phyloP scores from a whole-genome alignment of 2,329 filamentous ascomycete species.

The Microcera coccophila region DNA sequence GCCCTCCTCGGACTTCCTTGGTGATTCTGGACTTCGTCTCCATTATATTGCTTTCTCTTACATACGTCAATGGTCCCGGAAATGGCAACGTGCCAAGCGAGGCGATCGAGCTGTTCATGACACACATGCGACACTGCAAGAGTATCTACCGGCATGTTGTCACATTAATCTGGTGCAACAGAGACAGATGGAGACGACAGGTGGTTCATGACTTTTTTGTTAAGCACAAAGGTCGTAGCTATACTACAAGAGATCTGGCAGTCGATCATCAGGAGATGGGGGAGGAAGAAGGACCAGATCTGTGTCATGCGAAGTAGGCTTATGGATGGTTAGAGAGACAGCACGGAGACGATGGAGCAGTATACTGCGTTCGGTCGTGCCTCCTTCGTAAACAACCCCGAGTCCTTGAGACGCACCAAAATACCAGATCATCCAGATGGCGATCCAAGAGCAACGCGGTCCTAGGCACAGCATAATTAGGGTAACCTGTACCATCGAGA shows the following conservation, averaged over 20 bases:
- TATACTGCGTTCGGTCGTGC: constrained; percentile 8
- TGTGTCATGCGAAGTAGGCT: not conserved
- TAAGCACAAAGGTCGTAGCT: not conserved
- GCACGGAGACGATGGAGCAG: constrained; percentile 1
- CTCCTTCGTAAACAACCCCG: not conserved
- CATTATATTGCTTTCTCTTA: not conserved
- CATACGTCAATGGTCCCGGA: not conserved
- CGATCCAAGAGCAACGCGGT: not conserved
- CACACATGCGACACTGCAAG: constrained; percentile 11
- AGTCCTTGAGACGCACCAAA: not conserved
- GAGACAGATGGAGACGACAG: not conserved
- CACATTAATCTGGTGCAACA: constrained; percentile 1
- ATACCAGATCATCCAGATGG: not conserved
- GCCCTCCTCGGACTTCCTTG: not conserved
- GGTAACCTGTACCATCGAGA: no score
- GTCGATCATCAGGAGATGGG: not conserved
- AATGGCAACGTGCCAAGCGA: constrained; percentile 6
- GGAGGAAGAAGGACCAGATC: not conserved
- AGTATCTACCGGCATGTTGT: constrained; percentile 10
- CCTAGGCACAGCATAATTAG: not conserved
- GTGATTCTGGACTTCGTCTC: not conserved
- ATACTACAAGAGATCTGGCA: not conserved
- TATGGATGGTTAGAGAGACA: constrained; percentile 1
- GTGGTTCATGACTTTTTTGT: no score
- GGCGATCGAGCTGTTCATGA: constrained; percentile 2